Evolutionary conservation across 208 protist species (phyloP).

Genomic region (Leishmania tarentolae): DNA sequence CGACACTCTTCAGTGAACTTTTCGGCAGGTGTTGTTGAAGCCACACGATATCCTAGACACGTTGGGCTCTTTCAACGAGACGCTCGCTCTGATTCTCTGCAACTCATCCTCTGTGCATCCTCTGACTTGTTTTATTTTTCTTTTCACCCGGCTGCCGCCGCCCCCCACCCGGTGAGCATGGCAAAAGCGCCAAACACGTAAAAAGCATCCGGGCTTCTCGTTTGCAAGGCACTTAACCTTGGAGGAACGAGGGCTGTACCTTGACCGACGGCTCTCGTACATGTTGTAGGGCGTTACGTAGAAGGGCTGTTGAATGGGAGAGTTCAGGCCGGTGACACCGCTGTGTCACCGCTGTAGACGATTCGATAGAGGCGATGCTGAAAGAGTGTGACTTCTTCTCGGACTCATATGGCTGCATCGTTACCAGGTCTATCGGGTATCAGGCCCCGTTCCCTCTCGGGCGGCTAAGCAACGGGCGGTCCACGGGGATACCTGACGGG

Average conservation of each 20-base stretch:
- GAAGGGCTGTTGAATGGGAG: background rate
- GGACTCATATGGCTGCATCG: slow-evolving; percentile 55
- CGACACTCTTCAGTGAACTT: background rate
- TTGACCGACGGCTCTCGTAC: background rate
- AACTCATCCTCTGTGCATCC: background rate
- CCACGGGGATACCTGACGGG: background rate
- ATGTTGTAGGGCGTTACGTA: background rate
- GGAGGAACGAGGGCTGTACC: background rate
- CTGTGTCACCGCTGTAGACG: background rate
- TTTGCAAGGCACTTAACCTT: background rate
- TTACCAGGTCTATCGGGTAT: slow-evolving; percentile 47
- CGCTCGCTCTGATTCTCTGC: background rate
- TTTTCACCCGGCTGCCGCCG: background rate
- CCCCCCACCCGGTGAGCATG: background rate
- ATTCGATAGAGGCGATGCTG: slow-evolving; percentile 5
- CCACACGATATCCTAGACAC: background rate
- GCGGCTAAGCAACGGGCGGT: slow-evolving; percentile 27
- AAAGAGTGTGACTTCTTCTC: slow-evolving; percentile 55
- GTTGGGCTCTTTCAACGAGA: background rate
- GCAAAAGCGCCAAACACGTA: background rate
- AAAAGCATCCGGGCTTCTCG: background rate
- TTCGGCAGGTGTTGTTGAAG: background rate
- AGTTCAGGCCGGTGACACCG: background rate
- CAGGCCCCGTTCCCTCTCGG: slow-evolving; percentile 52
- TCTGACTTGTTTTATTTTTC: background rate